These are phyloP conservation scores for Anastatica hierochuntica DNA, from an alignment of 345 rosid species.

Conservation along the genomic window DNA sequence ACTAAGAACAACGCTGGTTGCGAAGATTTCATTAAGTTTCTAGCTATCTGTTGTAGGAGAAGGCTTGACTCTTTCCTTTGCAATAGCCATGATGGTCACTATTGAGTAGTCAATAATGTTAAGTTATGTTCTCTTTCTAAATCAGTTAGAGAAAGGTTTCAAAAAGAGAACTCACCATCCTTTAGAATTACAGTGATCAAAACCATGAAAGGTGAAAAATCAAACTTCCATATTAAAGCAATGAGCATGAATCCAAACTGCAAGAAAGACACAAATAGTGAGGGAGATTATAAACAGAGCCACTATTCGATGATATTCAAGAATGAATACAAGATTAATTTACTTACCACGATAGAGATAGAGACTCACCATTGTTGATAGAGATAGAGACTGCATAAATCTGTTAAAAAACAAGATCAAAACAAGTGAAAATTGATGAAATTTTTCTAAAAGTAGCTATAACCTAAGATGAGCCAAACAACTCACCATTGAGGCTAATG, in stretches of 20 bases:
- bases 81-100: constrained; percentile 94
- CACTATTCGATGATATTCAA: neutral
- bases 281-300: neutral
- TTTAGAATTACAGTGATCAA: constrained; percentile 84
- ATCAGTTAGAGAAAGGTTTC: neutral
- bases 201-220: constrained; percentile 96
- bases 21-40: constrained; percentile 86
- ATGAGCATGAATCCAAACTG: constrained; percentile 87
- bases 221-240: constrained; percentile 77
- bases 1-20: constrained; percentile 82
- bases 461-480: neutral
- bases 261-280: constrained; percentile 4
- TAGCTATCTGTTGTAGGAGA: constrained; percentile 94
- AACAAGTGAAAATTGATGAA: neutral
- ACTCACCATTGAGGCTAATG: too few species aligned
- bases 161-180: constrained; percentile 49
- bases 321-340: neutral
- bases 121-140: neutral
- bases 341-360: constrained; percentile 81
- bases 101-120: neutral
- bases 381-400: constrained; percentile 95
- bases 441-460: too few species aligned
- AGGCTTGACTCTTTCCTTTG: constrained; percentile 89
- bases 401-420: constrained; percentile 30
- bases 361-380: too few species aligned